Conservation (phyloP, 73 alveolate genomes). For the Paramecium biaurelia region DNA sequence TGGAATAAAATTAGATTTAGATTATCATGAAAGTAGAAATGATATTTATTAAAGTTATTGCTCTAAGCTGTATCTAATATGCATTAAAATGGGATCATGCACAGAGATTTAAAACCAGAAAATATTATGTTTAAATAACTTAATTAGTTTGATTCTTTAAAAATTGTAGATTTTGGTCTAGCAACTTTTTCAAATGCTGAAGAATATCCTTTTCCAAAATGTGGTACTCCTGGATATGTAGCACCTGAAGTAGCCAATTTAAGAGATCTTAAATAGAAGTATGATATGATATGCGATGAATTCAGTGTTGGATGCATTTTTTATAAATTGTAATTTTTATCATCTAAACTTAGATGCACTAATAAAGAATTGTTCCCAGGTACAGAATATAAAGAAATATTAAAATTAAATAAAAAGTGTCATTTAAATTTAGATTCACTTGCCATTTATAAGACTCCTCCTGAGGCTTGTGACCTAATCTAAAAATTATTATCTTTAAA, state of each 20-base stretch:
- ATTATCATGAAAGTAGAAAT: background rate
- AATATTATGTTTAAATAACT: slow-evolving; percentile 23
- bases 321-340: slow-evolving; percentile 16
- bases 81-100: background rate
- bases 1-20: background rate
- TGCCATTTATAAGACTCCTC: slow-evolving; percentile 49
- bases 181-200: slow-evolving; percentile 28
- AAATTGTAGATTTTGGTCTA: slow-evolving; percentile 53
- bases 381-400: slow-evolving; percentile 13
- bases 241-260: slow-evolving; percentile 64
- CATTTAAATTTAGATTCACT: slow-evolving; percentile 15
- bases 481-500: slow-evolving; percentile 65
- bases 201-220: slow-evolving; percentile 45
- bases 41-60: background rate
- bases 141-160: background rate
- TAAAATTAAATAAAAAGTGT: slow-evolving; percentile 46
- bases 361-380: slow-evolving; percentile 58
- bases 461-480: slow-evolving; percentile 65
- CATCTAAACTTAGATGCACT: background rate
- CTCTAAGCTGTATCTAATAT: background rate
- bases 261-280: background rate
- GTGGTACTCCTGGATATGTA: slow-evolving; percentile 69
- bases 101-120: slow-evolving; percentile 43
- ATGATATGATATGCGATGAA: slow-evolving; percentile 51
- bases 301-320: slow-evolving; percentile 62